Evolutionary conservation across 2,329 filamentous ascomycete genomes (phyloP), one percentile per base, ranked within the genome.

Genomic region (Calonectria hongkongensis): DNA sequence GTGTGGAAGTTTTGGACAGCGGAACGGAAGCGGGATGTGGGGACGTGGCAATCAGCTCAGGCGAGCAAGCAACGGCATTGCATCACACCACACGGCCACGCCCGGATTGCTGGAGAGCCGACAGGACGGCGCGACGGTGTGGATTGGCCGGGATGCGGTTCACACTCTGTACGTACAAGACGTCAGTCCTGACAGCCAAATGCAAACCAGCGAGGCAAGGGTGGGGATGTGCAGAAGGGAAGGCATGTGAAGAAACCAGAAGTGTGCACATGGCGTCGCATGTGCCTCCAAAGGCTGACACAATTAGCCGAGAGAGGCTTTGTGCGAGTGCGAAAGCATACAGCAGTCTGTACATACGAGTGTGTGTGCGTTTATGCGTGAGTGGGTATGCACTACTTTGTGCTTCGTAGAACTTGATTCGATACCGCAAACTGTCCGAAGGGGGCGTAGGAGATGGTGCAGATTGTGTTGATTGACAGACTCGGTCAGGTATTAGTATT

Each of bases 11-110:
- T 66, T 58, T 51, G 48, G 64, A 36, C 70, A 72, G 47, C 58
- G 39, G 70, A 54, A 74, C 73, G 72, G 76, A 77, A 75, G 71
- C 76, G 78, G 73, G 62, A 79, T 76, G 78, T 79, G 78, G 78
- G 67, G 74, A 76, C 67, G 47, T 66, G 27, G 66, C 56, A 70
- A 73, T 71, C 60, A 72, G 65, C 54, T 43, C 69, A 56, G 47
- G 45, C 45, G 51, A 36, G 41, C 43, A 30, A 66, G 25, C 25
- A 45, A 41, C 28, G 54, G 43, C 47, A 68, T 58, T 39, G 70
- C 64, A 80, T 80, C 75, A 76, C 74, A 77, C 79, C 76, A 79
- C 73, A 72, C 71, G 72, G 70, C 50, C 65, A 75, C 66, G 41
- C 65, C 70, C 71, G 75, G 69, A 70, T 54, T 58, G 27, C 68